Conservation (phyloP, 2,329 filamentous ascomycete species). For the Cordyceps pruinosa region DNA sequence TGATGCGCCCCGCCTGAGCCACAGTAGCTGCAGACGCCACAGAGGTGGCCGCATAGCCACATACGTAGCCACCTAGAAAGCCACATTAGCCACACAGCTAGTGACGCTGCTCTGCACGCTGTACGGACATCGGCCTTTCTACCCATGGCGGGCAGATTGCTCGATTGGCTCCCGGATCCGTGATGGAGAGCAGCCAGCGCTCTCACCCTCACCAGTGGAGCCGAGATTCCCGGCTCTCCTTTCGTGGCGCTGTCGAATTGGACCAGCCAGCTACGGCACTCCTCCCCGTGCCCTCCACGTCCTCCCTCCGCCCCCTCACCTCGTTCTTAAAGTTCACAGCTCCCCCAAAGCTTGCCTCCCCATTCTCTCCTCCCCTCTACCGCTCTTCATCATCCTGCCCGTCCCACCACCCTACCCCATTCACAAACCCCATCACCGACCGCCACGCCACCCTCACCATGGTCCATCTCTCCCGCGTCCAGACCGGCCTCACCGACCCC, state of each 20-base stretch:
- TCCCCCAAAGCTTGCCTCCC: not conserved
- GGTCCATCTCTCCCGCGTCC: constrained; percentile 11
- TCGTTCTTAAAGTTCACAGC: not conserved
- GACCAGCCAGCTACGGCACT: not conserved
- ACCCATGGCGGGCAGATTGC: no score
- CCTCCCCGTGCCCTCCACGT: not conserved
- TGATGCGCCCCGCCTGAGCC: not conserved
- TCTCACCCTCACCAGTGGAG: not conserved
- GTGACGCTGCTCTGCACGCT: no score
- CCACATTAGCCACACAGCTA: no score
- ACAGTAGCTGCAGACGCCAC: not conserved
- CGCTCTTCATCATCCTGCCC: not conserved
- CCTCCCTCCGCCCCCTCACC: not conserved
- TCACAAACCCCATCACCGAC: no score
- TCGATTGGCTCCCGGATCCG: not conserved
- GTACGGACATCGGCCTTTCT: no score
- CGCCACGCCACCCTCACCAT: not conserved
- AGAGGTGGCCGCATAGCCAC: no score
- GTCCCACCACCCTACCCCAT: no score
- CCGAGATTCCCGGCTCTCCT: not conserved
- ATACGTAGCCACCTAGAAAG: no score
- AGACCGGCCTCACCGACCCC: constrained; percentile 1
- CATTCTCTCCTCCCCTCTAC: not conserved
- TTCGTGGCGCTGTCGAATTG: constrained; percentile 4
- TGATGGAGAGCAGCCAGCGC: not conserved